Evolutionary conservation across 768 basidiomycete genomes (phyloP).

Genomic region (Boletus sp.): DNA sequence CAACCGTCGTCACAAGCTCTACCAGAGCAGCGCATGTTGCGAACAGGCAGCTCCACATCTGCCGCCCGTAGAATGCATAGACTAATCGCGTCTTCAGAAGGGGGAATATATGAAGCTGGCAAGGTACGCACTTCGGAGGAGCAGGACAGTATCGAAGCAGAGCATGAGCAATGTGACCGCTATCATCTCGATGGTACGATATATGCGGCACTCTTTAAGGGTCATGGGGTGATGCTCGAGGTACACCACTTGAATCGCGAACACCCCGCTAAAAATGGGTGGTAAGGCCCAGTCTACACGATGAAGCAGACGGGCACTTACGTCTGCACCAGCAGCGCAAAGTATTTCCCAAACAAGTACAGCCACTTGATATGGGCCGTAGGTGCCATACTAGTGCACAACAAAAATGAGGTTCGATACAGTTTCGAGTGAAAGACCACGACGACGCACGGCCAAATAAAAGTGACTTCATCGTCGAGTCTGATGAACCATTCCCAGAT

Average conservation of each 20-base stretch:
- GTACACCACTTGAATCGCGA: slow-evolving; percentile 5
- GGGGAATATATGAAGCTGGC: not conserved
- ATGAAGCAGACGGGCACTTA: not conserved
- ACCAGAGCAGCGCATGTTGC: slow-evolving; percentile 5
- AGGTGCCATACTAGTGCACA: slow-evolving; percentile 11
- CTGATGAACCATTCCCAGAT: slow-evolving; percentile 22
- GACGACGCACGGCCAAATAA: slow-evolving; percentile 24
- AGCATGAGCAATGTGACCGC: slow-evolving; percentile 11
- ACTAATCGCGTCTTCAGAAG: slow-evolving; percentile 9
- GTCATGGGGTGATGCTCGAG: not conserved
- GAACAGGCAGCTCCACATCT: not conserved
- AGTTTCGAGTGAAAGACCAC: not conserved
- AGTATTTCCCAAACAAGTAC: slow-evolving; percentile 25
- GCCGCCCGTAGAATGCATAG: slow-evolving; percentile 15
- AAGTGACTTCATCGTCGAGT: slow-evolving; percentile 17
- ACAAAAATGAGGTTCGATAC: not conserved
- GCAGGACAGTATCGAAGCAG: slow-evolving; percentile 16
- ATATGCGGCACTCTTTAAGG: slow-evolving; percentile 9
- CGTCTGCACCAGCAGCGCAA: slow-evolving; percentile 17
- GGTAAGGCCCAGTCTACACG: not conserved
- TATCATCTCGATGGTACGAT: slow-evolving; percentile 13
- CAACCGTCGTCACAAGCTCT: slow-evolving; percentile 8
- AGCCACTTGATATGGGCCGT: slow-evolving; percentile 24
- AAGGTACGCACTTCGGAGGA: slow-evolving; percentile 21
- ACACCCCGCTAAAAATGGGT: slow-evolving; percentile 2